phyloP scores from a whole-genome alignment of 2,329 filamentous ascomycete genomes.

The Xylariaceae sp. region DNA sequence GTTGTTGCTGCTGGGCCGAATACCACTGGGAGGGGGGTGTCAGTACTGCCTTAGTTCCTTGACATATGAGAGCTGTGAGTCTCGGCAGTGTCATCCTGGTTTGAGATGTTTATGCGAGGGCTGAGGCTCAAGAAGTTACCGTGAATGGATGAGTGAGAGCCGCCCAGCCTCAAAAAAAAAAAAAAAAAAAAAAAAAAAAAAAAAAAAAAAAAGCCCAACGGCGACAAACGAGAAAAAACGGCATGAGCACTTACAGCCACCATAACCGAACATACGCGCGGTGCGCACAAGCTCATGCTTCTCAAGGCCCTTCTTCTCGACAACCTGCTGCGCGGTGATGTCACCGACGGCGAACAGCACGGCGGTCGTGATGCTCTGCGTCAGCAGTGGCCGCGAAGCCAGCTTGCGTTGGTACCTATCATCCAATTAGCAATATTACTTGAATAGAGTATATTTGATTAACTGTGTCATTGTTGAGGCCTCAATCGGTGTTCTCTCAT shows the following conservation, averaged over 20 bases:
- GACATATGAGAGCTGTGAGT: no score
- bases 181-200: no score
- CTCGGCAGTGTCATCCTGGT: no score
- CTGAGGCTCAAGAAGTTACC: no score
- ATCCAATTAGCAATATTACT: neutral
- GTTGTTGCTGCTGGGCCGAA: conserved; percentile 85
- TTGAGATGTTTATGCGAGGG: no score
- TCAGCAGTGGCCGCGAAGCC: conserved; percentile 77
- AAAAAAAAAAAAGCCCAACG: no score
- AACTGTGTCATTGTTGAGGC: neutral
- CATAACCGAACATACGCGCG: conserved; percentile 75
- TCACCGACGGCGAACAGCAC: conserved; percentile 93
- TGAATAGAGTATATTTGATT: neutral
- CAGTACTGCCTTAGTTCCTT: no score
- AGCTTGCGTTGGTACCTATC: conserved; percentile 81
- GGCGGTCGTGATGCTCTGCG: conserved; percentile 84
- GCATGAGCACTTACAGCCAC: conserved; percentile 64
- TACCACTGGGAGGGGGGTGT: conserved; percentile 50
- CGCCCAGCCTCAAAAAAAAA: no score
- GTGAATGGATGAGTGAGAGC: no score
- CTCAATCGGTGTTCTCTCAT: neutral
- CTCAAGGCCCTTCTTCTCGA: conserved; percentile 74
- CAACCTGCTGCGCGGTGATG: conserved; percentile 81
- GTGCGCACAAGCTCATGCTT: conserved; percentile 73
- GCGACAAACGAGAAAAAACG: no score